Evolutionary conservation across 2,329 filamentous ascomycete genomes (phyloP).

Genomic region (Alternaria hordeiaustralica): DNA sequence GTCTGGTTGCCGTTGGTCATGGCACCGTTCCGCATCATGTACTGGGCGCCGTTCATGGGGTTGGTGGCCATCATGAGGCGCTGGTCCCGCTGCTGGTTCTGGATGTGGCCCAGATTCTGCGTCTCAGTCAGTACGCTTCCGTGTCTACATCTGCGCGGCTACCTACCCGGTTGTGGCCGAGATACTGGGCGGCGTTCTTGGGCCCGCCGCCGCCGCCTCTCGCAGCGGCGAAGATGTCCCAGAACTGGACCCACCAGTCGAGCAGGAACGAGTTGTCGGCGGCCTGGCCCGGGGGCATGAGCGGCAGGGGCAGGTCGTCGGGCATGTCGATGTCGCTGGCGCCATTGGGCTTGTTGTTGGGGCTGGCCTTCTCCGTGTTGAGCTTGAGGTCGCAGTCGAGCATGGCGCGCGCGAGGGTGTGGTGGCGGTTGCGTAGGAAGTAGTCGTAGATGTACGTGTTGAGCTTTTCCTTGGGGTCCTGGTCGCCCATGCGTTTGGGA

Average conservation of each 20-base stretch:
- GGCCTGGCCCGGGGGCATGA: constrained; percentile 65
- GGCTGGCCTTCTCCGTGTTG: constrained; percentile 67
- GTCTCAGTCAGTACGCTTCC: constrained; percentile 22
- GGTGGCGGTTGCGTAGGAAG: constrained; percentile 84
- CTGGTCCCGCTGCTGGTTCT: constrained; percentile 70
- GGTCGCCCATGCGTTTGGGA: constrained; percentile 28
- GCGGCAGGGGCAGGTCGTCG: constrained; percentile 81
- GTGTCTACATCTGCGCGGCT: background rate
- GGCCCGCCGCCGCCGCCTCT: constrained; percentile 59
- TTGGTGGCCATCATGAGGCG: constrained; percentile 73
- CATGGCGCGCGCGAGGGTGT: constrained; percentile 76
- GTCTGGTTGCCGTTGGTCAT: constrained; percentile 64
- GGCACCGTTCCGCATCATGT: constrained; percentile 64
- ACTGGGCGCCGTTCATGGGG: constrained; percentile 47
- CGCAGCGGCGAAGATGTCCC: constrained; percentile 91
- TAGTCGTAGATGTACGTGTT: constrained; percentile 94
- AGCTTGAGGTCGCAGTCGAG: constrained; percentile 59
- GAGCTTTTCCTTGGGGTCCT: constrained; percentile 61
- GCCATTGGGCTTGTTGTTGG: constrained; percentile 70
- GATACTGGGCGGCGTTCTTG: constrained; percentile 68
- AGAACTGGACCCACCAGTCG: constrained; percentile 97
- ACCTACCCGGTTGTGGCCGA: constrained; percentile 81
- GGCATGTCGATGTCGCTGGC: constrained; percentile 79
- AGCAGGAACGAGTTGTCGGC: constrained; percentile 85
- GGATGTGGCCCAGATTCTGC: constrained; percentile 72